Evolutionary conservation across 2,329 filamentous ascomycete species (phyloP), one percentile per base, ranked within the genome.

Genomic region (Fusarium graminum): DNA sequence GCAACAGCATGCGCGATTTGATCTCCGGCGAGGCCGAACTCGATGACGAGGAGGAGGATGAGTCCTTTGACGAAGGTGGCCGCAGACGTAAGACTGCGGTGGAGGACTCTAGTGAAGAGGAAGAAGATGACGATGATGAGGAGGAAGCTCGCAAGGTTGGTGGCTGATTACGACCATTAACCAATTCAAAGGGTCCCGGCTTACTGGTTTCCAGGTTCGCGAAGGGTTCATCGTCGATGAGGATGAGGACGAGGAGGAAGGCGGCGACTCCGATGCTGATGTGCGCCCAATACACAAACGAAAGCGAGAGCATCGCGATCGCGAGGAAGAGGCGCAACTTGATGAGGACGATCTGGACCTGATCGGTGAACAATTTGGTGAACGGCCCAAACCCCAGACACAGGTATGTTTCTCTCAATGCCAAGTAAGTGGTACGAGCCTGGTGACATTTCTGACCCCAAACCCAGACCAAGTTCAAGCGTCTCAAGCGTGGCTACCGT

Each of bases 161-260:
- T 73, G 34, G 41, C 16, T 43, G 5, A 28, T 16, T 13, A 22
- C 12, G 13, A 61, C 16, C 10, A 41, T 26, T 73, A 36, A 17
- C 13, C 22, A 52, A 30, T 16, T 42, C 28, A 12, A 43, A 32
- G 28, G 32, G 17, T 2, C 13, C 50, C 71, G 26, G 69, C 59
- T 38, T 60, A 67, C 65, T 69, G 40, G 6, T 36, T 30, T 12
- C 12, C 73, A 97, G 93, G 87, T 97, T 68, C 92, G 92, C 51
- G 93, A 97, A 82, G 94, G 94, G 26, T 99, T 98, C 80, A 97
- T 99, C 69, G 93, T 97, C 66, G 93, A 97, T 74, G 94, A 97
- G 74, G 93, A 94, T 63, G 91, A 93, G 70, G 90, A 93, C 54
- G 91, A 92, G 61, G 91, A 90, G 45, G 87, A 90, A 51, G 90